phyloP scores from a whole-genome alignment of 1,139 yeast genomes.

The Pichia sp. region DNA sequence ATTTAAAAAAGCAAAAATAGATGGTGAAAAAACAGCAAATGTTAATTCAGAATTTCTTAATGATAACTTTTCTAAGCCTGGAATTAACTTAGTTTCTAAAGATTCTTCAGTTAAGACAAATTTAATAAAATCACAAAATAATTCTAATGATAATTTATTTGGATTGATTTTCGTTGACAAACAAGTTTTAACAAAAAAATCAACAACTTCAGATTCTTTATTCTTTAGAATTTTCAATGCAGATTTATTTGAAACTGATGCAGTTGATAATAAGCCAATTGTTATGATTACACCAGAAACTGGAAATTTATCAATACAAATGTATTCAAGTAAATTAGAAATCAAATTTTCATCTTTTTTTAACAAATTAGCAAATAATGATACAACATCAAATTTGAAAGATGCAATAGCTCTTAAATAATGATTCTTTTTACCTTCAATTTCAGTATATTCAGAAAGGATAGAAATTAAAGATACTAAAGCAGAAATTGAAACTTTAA shows the following conservation, averaged over 20 bases:
- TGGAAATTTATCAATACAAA: constrained; percentile 18
- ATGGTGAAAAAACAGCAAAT: constrained; percentile 47
- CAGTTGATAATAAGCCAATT: constrained; percentile 22
- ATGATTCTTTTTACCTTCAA: constrained; percentile 34
- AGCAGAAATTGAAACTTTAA: constrained; percentile 15
- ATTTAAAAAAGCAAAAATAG: constrained; percentile 37
- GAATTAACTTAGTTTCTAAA: constrained; percentile 42
- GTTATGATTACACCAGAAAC: constrained; percentile 21
- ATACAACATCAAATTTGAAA: constrained; percentile 35
- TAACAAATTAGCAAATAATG: constrained; percentile 23
- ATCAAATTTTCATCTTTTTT: constrained; percentile 8
- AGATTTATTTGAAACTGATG: constrained; percentile 3
- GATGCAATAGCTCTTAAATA: constrained; percentile 43
- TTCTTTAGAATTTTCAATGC: constrained; percentile 14
- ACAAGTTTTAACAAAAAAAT: constrained; percentile 33
- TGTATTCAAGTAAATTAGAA: constrained; percentile 7
- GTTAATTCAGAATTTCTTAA: constrained; percentile 78
- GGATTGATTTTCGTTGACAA: constrained; percentile 43
- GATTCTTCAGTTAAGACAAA: constrained; percentile 40
- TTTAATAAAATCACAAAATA: constrained; percentile 37
- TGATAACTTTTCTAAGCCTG: constrained; percentile 67
- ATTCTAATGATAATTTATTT: constrained; percentile 26
- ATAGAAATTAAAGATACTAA: constrained; percentile 16
- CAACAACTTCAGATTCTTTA: constrained; percentile 14
- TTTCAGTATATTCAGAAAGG: constrained; percentile 7